phyloP scores from a whole-genome alignment of 371 early-diverging fungal species.

The Mycotypha africana region DNA sequence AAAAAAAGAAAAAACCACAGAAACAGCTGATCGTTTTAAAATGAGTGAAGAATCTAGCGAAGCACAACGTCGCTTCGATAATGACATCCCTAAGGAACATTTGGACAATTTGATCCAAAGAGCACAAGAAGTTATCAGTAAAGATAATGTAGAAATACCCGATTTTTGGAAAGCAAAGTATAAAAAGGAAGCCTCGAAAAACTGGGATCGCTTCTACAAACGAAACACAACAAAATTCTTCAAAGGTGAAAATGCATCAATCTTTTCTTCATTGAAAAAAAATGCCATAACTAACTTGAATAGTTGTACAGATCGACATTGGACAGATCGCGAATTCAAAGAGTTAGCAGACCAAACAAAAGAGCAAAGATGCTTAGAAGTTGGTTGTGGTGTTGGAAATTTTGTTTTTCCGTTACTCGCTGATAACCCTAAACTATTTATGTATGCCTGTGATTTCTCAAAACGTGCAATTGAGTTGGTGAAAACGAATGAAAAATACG shows the following conservation, averaged over 20 bases:
- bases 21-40: no score
- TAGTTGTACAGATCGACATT: conserved; percentile 71
- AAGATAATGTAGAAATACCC: conserved; percentile 62
- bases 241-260: conserved; percentile 43
- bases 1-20: no score
- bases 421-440: conserved; percentile 61
- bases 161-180: conserved; percentile 80
- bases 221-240: conserved; percentile 91
- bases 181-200: conserved; percentile 74
- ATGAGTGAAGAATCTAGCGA: no score
- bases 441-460: conserved; percentile 86
- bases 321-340: conserved; percentile 94
- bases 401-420: conserved; percentile 90
- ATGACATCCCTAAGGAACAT: conserved; percentile 27
- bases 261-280: not conserved
- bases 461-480: conserved; percentile 76
- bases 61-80: not conserved
- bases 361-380: conserved; percentile 50
- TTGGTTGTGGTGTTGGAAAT: conserved; percentile 97
- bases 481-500: conserved; percentile 57
- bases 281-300: no score
- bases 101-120: conserved; percentile 46
- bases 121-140: conserved; percentile 59
- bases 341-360: conserved; percentile 52
- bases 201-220: conserved; percentile 90